Base-by-base conservation (phyloP, 768 basidiomycete species). In the Favolaschia claudopus region DNA sequence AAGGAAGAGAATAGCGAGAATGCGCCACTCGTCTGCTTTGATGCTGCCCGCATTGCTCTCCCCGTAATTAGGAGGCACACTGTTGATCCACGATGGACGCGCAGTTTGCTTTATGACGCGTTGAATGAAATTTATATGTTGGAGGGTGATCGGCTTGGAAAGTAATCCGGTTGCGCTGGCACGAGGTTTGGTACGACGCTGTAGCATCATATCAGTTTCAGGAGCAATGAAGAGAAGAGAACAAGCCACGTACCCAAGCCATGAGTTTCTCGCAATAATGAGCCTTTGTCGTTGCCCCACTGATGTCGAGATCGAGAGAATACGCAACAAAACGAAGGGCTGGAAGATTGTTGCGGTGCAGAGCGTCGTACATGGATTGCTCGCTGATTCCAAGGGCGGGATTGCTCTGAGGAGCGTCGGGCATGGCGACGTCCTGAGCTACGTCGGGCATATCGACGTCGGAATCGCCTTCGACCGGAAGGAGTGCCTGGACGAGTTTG, bases 1-100 rank as follows among this genome's bases (percentile, higher is more conserved):
- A 1, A 74, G 32, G 31, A 69, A 64, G 13, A 70, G 46, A 0
- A 52, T 68, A 17, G 29, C 32, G 2, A 69, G 20, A 0, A 50
- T 39, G 4, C 60, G 25, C 70, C 72, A 74, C 36, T 74, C 42
- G 8, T 70, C 67, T 1, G 70, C 67, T 40, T 74, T 74, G 34
- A 74, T 37, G 0, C 44, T 69, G 7, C 73, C 68, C 5, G 66
- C 67, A 7, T 14, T 36, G 4, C 22, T 24, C 22, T 36, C 28
- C 5, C 67, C 67, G 29, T 62, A 62, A 32, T 69, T 65, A 17
- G 14, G 20, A 24, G 67, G 67, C 4, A 64, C 55, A 14, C 32
- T 24, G 31, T 24, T 36, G 19, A 48, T 36, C 46, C 46, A 48
- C 22, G 32, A 34, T 7, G 46, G 46, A 15, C 20, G 33, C 10